Conservation (phyloP, 495 filamentous ascomycete genomes). For the Aspergillus heteromorphus region DNA sequence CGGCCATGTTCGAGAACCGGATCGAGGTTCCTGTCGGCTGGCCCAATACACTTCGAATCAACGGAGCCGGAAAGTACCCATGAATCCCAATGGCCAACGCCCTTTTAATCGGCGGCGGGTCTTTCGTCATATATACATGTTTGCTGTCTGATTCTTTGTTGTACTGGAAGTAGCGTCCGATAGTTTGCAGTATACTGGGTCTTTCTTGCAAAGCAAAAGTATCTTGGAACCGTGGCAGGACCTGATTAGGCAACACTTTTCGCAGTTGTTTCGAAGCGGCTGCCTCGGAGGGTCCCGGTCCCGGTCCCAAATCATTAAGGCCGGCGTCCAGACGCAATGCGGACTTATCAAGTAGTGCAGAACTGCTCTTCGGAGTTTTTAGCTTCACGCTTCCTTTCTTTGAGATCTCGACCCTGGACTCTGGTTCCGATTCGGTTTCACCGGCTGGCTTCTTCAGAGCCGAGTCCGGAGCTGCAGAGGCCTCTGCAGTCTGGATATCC, state of each 20-base stretch:
- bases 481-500: conserved; percentile 54
- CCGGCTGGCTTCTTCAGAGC: conserved; percentile 7
- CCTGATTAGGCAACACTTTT: conserved; percentile 52
- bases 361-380: conserved; percentile 42
- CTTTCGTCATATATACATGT: conserved; percentile 67
- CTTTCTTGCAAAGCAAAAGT: conserved; percentile 64
- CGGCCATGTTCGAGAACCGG: conserved; percentile 84
- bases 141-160: conserved; percentile 54
- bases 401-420: conserved; percentile 35
- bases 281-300: conserved; percentile 35
- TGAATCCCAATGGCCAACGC: conserved; percentile 92
- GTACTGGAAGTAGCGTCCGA: conserved; percentile 60
- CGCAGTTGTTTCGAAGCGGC: conserved; percentile 41
- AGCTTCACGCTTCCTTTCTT: conserved; percentile 40
- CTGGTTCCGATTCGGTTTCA: conserved; percentile 19
- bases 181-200: conserved; percentile 65
- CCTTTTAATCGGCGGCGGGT: conserved; percentile 66
- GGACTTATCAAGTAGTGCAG: conserved; percentile 26
- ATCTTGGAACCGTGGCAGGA: conserved; percentile 61
- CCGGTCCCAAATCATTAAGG: conserved; percentile 23
- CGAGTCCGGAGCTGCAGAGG: conserved; percentile 56
- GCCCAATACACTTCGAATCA: conserved; percentile 80
- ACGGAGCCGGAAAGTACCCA: conserved; percentile 82
- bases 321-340: conserved; percentile 32
- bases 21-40: conserved; percentile 95